Conservation (phyloP, 1,139 yeast genomes). For the Ogataea hybrid region DNA sequence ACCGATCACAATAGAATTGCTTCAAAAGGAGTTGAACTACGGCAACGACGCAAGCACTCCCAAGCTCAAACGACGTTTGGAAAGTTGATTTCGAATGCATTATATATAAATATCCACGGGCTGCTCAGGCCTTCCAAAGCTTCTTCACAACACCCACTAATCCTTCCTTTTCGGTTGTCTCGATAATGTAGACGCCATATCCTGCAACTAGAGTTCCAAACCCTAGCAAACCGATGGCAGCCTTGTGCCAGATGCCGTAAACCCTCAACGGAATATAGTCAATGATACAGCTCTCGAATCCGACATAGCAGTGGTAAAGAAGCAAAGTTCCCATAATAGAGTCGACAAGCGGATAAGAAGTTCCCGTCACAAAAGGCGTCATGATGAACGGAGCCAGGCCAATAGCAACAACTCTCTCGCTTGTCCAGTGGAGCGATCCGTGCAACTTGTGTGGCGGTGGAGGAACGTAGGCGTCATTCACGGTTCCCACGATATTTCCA, state of each 20-base stretch:
- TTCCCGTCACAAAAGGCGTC: slow-evolving; percentile 60
- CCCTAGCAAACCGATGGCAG: slow-evolving; percentile 59
- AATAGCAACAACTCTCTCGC: slow-evolving; percentile 58
- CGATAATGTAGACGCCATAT: slow-evolving; percentile 68
- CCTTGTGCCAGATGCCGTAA: slow-evolving; percentile 63
- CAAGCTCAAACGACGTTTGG: slow-evolving; percentile 13
- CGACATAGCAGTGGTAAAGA: slow-evolving; percentile 65
- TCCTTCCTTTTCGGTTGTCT: slow-evolving; percentile 66
- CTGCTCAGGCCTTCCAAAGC: slow-evolving; percentile 38
- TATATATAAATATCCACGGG: slow-evolving; percentile 2
- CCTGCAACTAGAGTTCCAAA: slow-evolving; percentile 62
- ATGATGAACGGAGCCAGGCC: slow-evolving; percentile 64
- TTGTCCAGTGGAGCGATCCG: slow-evolving; percentile 75
- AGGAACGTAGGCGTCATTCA: slow-evolving; percentile 67
- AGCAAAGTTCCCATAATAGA: slow-evolving; percentile 53
- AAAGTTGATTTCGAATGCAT: slow-evolving; percentile 10
- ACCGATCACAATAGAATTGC: slow-evolving; percentile 1
- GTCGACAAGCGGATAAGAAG: slow-evolving; percentile 51
- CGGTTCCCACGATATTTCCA: slow-evolving; percentile 70
- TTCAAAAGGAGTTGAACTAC: slow-evolving; percentile 1
- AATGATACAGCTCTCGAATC: slow-evolving; percentile 73
- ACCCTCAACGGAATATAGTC: slow-evolving; percentile 77
- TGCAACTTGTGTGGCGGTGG: slow-evolving; percentile 55
- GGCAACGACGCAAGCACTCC: not conserved
- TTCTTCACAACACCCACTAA: slow-evolving; percentile 41